Evolutionary conservation across 2,329 filamentous ascomycete species (phyloP).

Genomic region (Sporothrix luriei): DNA sequence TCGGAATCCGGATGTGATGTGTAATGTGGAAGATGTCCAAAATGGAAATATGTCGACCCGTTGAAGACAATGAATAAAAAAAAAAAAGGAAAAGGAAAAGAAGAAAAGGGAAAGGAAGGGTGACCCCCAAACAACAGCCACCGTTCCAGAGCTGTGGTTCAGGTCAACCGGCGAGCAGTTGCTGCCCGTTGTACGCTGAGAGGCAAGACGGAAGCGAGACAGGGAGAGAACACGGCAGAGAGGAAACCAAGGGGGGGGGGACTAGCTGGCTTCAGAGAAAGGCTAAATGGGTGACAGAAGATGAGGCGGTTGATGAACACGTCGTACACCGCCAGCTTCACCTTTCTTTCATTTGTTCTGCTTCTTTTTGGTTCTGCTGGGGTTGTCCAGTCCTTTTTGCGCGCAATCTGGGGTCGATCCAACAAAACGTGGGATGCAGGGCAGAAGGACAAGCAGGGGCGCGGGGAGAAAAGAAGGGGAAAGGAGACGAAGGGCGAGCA

Average conservation of each 20-base stretch:
- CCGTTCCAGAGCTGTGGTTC: conserved; percentile 10
- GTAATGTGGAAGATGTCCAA: conserved; percentile 10
- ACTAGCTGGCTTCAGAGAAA: not conserved
- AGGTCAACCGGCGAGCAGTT: conserved; percentile 7
- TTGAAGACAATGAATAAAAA: not conserved
- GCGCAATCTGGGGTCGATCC: conserved; percentile 22
- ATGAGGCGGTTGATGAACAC: not conserved
- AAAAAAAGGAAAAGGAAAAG: no score
- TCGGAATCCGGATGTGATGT: not conserved
- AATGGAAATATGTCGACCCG: not conserved
- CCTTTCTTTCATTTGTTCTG: not conserved
- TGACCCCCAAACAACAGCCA: conserved; percentile 3
- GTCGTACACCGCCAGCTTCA: not conserved
- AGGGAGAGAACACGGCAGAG: not conserved
- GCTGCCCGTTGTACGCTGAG: not conserved
- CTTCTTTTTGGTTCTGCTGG: not conserved
- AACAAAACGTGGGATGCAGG: conserved; percentile 23
- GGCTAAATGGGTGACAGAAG: not conserved
- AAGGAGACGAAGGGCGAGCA: not conserved
- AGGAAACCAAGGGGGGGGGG: not conserved
- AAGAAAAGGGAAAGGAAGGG: not conserved
- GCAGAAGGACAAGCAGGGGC: conserved; percentile 9
- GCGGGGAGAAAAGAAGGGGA: not conserved
- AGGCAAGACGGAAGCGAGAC: not conserved
- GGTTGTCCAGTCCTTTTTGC: conserved; percentile 9